phyloP scores from a whole-genome alignment of 2,329 filamentous ascomycete species.

The Diplodia corticola region DNA sequence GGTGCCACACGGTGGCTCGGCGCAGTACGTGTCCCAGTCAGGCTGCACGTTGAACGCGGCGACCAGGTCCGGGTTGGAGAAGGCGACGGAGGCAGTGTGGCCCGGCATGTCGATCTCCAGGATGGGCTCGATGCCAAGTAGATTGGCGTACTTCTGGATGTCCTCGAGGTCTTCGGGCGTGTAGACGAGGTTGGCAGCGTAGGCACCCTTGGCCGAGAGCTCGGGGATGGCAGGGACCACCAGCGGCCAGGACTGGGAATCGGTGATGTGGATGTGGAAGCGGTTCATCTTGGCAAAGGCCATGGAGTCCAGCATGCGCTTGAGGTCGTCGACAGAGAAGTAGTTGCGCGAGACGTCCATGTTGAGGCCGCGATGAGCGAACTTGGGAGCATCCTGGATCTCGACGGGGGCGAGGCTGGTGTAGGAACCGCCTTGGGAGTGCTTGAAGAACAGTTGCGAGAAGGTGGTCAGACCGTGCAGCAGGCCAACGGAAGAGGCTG shows the following conservation, averaged over 20 bases:
- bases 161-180: slow-evolving; percentile 61
- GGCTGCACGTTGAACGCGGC: slow-evolving; percentile 60
- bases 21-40: slow-evolving; percentile 54
- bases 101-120: slow-evolving; percentile 81
- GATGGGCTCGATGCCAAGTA: slow-evolving; percentile 69
- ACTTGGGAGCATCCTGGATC: slow-evolving; percentile 73
- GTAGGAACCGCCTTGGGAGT: slow-evolving; percentile 62
- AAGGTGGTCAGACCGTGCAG: slow-evolving; percentile 75
- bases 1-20: slow-evolving; percentile 60
- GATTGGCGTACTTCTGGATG: slow-evolving; percentile 69
- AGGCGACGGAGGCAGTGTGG: slow-evolving; percentile 68
- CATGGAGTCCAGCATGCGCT: slow-evolving; percentile 73
- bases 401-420: slow-evolving; percentile 68
- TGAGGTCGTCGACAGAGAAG: slow-evolving; percentile 66
- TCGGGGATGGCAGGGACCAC: slow-evolving; percentile 75
- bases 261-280: slow-evolving; percentile 78
- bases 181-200: slow-evolving; percentile 67
- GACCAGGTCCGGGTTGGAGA: slow-evolving; percentile 70
- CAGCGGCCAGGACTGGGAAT: slow-evolving; percentile 83
- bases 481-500: slow-evolving; percentile 67
- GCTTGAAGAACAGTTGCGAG: slow-evolving; percentile 75
- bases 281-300: slow-evolving; percentile 82
- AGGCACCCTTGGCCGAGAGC: slow-evolving; percentile 72
- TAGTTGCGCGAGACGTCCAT: slow-evolving; percentile 76
- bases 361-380: slow-evolving; percentile 75